phyloP scores from a whole-genome alignment of 2,329 filamentous ascomycete genomes.

The Diaporthe humulicola region DNA sequence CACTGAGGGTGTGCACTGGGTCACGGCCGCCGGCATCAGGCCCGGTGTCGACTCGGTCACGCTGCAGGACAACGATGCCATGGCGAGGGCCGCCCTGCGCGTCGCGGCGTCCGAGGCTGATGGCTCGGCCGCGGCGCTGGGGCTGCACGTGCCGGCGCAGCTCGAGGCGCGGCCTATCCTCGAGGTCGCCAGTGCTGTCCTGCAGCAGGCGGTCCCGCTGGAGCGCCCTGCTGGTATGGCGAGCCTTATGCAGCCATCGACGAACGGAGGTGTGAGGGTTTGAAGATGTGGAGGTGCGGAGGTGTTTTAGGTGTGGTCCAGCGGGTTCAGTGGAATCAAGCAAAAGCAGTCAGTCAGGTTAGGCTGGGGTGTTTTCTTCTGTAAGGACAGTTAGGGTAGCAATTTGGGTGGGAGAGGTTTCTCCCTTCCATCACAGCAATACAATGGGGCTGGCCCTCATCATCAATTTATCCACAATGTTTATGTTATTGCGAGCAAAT shows the following conservation, averaged over 20 bases:
- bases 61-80: conserved; percentile 6
- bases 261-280: not conserved
- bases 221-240: conserved; percentile 3
- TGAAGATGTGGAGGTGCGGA: not conserved
- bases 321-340: no score
- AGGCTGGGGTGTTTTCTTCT: not conserved
- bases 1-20: conserved; percentile 30
- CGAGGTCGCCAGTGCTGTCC: not conserved
- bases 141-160: not conserved
- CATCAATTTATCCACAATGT: no score
- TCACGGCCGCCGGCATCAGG: not conserved
- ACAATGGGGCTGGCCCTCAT: no score
- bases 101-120: not conserved
- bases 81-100: not conserved
- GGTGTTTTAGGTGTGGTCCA: not conserved
- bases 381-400: no score
- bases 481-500: no score
- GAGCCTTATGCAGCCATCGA: not conserved
- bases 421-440: no score
- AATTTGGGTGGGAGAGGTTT: no score
- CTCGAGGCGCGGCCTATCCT: not conserved
- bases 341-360: not conserved
- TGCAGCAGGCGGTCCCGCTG: conserved; percentile 10
- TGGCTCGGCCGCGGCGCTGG: not conserved
- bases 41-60: conserved; percentile 26